A percentile compares a stretch with the other conserved stretches of the same genome.
Conservation (phyloP, 176 grass and related monocot genomes). For the Echinochloa phyllopogon region DNA sequence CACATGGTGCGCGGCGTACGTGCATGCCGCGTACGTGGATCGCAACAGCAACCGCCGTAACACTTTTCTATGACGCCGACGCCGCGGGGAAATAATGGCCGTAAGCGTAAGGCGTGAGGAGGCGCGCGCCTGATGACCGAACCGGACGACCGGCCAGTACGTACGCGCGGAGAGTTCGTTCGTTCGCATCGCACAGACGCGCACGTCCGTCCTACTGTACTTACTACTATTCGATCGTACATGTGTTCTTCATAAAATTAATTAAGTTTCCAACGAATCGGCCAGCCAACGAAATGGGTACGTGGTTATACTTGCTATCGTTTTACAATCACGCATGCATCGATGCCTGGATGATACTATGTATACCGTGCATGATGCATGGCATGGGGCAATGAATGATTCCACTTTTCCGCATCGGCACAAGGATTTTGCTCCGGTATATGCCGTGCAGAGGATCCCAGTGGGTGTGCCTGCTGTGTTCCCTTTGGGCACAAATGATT, state of each 20-base stretch:
- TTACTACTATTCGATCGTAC: no score
- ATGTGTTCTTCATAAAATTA: no score
- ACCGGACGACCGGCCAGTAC: no score
- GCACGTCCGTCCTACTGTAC: no score
- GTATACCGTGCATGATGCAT: background rate
- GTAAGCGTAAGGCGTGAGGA: no score
- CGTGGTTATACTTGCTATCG: background rate
- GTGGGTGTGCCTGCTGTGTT: background rate
- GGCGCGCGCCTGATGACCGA: no score
- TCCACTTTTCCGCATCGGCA: background rate
- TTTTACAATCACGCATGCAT: background rate
- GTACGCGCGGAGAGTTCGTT: no score
- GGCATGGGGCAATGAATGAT: background rate
- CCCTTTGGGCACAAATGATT: background rate
- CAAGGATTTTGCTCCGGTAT: background rate
- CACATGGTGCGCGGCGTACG: background rate
- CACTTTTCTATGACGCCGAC: background rate
- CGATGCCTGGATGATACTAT: background rate
- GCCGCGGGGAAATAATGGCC: no score
- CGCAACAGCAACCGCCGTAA: background rate
- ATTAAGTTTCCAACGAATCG: no score
- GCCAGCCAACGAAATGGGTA: no score
- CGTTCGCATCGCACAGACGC: no score
- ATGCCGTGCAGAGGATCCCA: background rate
- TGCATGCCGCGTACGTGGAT: slow-evolving; percentile 19